Evolutionary conservation across 805 yeast genomes (phyloP).

Genomic region (Cyberlindnera maclurae): DNA sequence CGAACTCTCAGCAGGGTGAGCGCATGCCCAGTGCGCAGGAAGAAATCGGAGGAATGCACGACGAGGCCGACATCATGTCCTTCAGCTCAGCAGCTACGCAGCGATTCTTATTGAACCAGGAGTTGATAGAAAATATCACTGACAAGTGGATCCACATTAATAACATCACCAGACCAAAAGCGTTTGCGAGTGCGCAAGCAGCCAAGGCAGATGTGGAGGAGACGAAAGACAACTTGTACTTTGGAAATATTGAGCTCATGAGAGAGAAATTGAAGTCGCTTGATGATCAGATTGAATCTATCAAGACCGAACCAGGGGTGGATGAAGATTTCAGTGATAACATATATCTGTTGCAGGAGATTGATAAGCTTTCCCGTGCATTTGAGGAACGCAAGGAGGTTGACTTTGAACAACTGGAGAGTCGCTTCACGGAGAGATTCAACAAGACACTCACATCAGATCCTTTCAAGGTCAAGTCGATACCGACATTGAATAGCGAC

Average conservation of each 20-base stretch:
- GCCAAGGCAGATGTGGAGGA: conserved; percentile 12
- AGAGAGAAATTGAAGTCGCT: conserved; percentile 14
- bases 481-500: conserved; percentile 12
- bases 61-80: conserved; percentile 47
- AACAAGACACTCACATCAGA: conserved; percentile 4
- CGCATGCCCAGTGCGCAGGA: conserved; percentile 14
- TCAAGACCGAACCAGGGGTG: conserved; percentile 4
- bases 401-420: conserved; percentile 4
- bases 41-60: conserved; percentile 30
- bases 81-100: conserved; percentile 39
- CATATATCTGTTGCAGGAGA: conserved; percentile 5
- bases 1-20: conserved; percentile 5
- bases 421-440: conserved; percentile 4
- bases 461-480: conserved; percentile 6
- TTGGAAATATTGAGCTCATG: conserved; percentile 20
- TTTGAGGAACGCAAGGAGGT: conserved; percentile 3
- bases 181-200: conserved; percentile 16
- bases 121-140: conserved; percentile 39
- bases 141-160: conserved; percentile 39
- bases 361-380: conserved; percentile 7
- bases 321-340: conserved; percentile 3
- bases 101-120: conserved; percentile 41
- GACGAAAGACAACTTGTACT: conserved; percentile 18
- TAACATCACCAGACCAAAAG: conserved; percentile 36
- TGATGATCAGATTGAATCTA: conserved; percentile 15